These are phyloP conservation scores for Prunus armeniaca DNA, from an alignment of 306 rosid genomes.

Conservation along the genomic window DNA sequence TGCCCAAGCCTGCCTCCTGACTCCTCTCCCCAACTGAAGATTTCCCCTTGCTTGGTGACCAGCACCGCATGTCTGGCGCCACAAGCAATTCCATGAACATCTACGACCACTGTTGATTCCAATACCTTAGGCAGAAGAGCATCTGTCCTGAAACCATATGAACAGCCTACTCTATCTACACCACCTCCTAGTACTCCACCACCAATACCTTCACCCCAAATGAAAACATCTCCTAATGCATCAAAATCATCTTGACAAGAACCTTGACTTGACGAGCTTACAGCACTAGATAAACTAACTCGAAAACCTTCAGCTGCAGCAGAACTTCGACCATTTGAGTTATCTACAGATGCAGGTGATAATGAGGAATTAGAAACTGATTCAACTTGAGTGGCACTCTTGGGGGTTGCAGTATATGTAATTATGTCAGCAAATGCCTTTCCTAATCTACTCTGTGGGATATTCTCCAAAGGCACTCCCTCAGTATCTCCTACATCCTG, in stretches of 20 bases:
- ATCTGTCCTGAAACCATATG: slow-evolving; percentile 53
- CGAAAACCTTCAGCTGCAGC: slow-evolving; percentile 66
- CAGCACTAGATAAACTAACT: slow-evolving; percentile 88
- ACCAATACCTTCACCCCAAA: slow-evolving; percentile 83
- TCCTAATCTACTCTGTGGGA: slow-evolving; percentile 57
- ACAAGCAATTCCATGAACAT: slow-evolving; percentile 85
- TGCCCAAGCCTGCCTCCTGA: slow-evolving; percentile 98
- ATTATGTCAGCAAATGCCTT: slow-evolving; percentile 79
- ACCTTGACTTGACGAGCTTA: slow-evolving; percentile 94
- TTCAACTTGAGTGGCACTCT: slow-evolving; percentile 47
- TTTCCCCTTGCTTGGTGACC: slow-evolving; percentile 86
- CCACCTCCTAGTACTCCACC: slow-evolving; percentile 83
- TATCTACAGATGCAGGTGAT: slow-evolving; percentile 57
- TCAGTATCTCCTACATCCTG: slow-evolving; percentile 74
- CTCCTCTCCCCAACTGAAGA: slow-evolving; percentile 97
- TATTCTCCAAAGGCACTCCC: slow-evolving; percentile 41
- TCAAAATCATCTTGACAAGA: slow-evolving; percentile 83
- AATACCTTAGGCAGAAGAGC: slow-evolving; percentile 85
- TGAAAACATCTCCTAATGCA: slow-evolving; percentile 71
- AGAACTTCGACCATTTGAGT: slow-evolving; percentile 68
- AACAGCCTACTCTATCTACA: slow-evolving; percentile 51
- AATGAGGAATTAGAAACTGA: slow-evolving; percentile 44
- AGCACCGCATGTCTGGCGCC: slow-evolving; percentile 81
- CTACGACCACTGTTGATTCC: slow-evolving; percentile 80
- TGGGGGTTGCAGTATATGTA: slow-evolving; percentile 53